A percentile compares a stretch with the other conserved stretches of the same genome.
Conservation (phyloP, 495 filamentous ascomycete genomes). For the Pseudoneurospora amorphoporcata region DNA sequence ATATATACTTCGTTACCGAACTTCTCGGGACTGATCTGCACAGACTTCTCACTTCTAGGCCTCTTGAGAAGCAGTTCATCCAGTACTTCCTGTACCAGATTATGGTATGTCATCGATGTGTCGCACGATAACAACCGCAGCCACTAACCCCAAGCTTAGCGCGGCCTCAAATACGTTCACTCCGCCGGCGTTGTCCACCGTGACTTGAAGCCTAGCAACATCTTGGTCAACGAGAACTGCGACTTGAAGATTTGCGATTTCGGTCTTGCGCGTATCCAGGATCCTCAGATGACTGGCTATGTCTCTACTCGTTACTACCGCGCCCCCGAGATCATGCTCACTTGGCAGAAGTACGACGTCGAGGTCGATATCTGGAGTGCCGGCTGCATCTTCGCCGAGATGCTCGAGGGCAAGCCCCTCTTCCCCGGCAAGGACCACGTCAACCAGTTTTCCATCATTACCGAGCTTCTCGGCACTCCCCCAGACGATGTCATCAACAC, state of each 20-base stretch:
- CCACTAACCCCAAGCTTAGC: conserved; percentile 37
- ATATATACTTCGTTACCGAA: conserved; percentile 98
- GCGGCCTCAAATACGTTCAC: conserved; percentile 97
- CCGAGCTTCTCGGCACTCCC: conserved; percentile 92
- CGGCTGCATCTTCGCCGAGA: conserved; percentile 97
- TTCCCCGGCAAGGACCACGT: conserved; percentile 99
- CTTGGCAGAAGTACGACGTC: conserved; percentile 99
- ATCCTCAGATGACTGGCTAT: conserved; percentile 99
- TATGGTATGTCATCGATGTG: conserved; percentile 50
- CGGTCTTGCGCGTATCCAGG: conserved; percentile 91
- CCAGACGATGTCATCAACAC: conserved; percentile 97
- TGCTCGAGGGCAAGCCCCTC: conserved; percentile 95
- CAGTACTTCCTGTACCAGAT: conserved; percentile 99
- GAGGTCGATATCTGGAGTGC: conserved; percentile 99
- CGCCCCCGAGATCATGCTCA: conserved; percentile 98
- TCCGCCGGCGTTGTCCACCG: conserved; percentile 96
- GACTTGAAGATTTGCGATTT: conserved; percentile 99
- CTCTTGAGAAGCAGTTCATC: conserved; percentile 97
- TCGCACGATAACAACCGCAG: background rate
- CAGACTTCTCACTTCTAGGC: conserved; percentile 86
- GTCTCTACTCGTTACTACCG: conserved; percentile 98
- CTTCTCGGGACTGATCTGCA: conserved; percentile 95
- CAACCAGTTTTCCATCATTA: conserved; percentile 99
- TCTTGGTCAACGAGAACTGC: conserved; percentile 98
- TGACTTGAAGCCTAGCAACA: conserved; percentile 96